Evolutionary conservation across 257 asterid species (phyloP), one percentile per base, ranked within the genome.

Genomic region (Prunella vulgaris): DNA sequence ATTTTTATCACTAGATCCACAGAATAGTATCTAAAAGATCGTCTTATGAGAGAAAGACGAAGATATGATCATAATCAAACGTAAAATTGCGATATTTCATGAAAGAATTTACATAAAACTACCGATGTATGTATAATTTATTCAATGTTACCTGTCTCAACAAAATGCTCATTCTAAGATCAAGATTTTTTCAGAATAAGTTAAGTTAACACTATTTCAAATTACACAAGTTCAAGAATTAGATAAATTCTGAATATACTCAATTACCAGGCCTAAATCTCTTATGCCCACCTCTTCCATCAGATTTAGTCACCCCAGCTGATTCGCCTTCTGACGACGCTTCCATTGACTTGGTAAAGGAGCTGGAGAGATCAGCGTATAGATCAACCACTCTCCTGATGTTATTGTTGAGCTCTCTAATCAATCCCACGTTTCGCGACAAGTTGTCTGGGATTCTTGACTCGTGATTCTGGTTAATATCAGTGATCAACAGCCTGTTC

Each of bases 381-480:
- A 81, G 78, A 61, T 77, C 88, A 60, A 79, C 88, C 51, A 84
- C 86, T 65, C 80, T 77, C 71, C 83, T 77, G 33, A 84, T 79
- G 76, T 84, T 84, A 81, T 69, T 84, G 60, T 84, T 84, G 64
- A 84, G 88, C 77, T 84, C 86, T 44, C 84, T 74, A 65, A 84
- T 84, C 15, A 84, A 58, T 35, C 89, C 86, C 68, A 80, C 86
- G 13, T 84, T 81, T 27, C 83, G 58, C 2, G 78, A 30, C 51
- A 84, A 60, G 25, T 84, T 81, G 44, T 76, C 86, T 0, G 86
- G 88, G 73, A 79, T 77, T 37, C 69, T 84, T 2, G 86, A 37
- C 44, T 37, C 86, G 4, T 84, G 88, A 38, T 84, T 81, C 77
- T 84, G 86, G 76, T 84, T 84, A n/a, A 84, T 84, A 84, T 84